Conservation (phyloP, 2,329 filamentous ascomycete species). For the Penicillium verrucosum region DNA sequence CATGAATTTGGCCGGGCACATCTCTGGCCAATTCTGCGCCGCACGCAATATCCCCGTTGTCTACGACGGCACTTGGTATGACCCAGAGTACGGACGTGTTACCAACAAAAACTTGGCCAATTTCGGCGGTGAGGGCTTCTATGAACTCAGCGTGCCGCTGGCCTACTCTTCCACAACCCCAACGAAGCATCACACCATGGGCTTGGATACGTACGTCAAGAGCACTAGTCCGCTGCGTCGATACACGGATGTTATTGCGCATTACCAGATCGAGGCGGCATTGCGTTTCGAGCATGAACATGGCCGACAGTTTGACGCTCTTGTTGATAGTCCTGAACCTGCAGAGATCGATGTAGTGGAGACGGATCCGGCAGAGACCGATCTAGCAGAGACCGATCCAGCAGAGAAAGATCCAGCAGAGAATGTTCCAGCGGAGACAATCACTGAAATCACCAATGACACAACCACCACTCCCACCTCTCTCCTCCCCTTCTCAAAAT, state of each 20-base stretch:
- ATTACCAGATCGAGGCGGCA: constrained; percentile 64
- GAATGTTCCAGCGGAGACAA: not conserved
- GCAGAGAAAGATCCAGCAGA: too few relatives aligned
- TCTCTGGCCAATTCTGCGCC: constrained; percentile 36
- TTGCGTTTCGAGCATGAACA: constrained; percentile 54
- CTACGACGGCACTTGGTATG: constrained; percentile 38
- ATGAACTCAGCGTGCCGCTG: constrained; percentile 33
- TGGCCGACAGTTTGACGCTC: constrained; percentile 41
- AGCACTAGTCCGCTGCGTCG: constrained; percentile 60
- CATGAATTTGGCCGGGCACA: constrained; percentile 55
- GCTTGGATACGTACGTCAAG: constrained; percentile 54
- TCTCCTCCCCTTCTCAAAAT: constrained; percentile 50
- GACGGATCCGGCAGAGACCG: not conserved
- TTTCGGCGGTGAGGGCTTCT: constrained; percentile 44
- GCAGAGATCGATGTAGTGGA: not conserved
- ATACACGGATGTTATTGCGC: constrained; percentile 58
- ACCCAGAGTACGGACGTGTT: constrained; percentile 40
- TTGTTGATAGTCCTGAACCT: constrained; percentile 17
- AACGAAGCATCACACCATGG: constrained; percentile 50
- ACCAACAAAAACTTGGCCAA: constrained; percentile 39
- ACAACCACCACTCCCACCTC: constrained; percentile 8
- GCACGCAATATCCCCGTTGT: constrained; percentile 37
- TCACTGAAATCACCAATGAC: not conserved
- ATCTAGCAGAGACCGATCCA: not conserved
- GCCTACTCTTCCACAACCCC: constrained; percentile 48